These are phyloP conservation scores for Panicum virgatum DNA, from an alignment of 202 grass and related monocot species.

Conservation along the genomic window DNA sequence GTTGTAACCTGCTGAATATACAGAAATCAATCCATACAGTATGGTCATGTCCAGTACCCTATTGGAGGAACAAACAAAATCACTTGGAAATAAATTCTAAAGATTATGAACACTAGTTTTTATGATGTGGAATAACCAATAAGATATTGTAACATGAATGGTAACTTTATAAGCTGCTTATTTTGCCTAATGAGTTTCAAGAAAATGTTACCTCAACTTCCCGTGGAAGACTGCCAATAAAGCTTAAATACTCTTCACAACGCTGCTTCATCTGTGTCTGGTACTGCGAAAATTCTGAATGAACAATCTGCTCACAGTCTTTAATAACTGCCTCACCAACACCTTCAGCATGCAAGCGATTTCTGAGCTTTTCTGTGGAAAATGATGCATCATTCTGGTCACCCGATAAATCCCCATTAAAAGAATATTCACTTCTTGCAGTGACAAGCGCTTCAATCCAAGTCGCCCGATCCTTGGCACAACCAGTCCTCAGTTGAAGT, in stretches of 20 bases:
- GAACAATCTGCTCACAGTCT: slow-evolving; percentile 72
- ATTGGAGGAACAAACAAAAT: slow-evolving; percentile 1
- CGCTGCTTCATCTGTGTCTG: slow-evolving; percentile 61
- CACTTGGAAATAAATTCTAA: slow-evolving; percentile 2
- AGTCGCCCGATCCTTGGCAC: slow-evolving; percentile 59
- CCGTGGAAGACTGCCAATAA: slow-evolving; percentile 52
- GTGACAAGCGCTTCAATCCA: slow-evolving; percentile 82
- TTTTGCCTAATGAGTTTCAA: slow-evolving; percentile 4
- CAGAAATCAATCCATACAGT: not conserved
- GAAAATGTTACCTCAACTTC: slow-evolving; percentile 61
- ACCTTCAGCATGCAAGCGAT: slow-evolving; percentile 60
- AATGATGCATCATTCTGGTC: slow-evolving; percentile 50
- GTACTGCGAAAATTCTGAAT: slow-evolving; percentile 72
- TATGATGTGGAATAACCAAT: slow-evolving; percentile 17
- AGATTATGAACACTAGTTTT: not conserved
- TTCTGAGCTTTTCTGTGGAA: slow-evolving; percentile 72
- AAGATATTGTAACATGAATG: slow-evolving; percentile 9
- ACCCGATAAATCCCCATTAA: slow-evolving; percentile 40
- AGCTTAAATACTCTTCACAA: slow-evolving; percentile 60
- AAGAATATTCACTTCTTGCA: slow-evolving; percentile 63
- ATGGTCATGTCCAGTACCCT: not conserved
- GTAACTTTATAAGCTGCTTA: not conserved
- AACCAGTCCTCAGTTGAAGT: slow-evolving; percentile 74
- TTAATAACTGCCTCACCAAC: slow-evolving; percentile 58
- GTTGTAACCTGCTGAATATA: not conserved